Evolutionary conservation across 257 asterid species (phyloP).

Genomic region (Solanum arcanum): DNA sequence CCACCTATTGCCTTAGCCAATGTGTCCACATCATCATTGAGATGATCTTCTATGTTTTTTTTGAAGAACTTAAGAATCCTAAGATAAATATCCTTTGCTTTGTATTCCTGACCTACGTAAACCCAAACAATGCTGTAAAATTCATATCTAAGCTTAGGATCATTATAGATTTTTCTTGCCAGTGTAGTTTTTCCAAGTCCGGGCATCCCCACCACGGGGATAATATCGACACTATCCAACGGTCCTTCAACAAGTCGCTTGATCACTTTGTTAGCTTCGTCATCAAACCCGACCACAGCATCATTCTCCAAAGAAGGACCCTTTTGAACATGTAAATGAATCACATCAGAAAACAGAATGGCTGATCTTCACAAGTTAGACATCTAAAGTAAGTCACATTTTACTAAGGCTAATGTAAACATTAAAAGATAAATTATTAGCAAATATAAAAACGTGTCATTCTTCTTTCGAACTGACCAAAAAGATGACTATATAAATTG

Average conservation of each 20-base stretch:
- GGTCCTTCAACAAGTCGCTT: slow-evolving; percentile 4
- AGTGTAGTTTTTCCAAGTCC: slow-evolving; percentile 34
- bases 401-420: too few species aligned
- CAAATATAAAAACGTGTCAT: too few species aligned
- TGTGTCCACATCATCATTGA: background rate
- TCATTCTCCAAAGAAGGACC: background rate
- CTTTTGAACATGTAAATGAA: background rate
- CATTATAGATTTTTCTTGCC: slow-evolving; percentile 14
- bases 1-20: background rate
- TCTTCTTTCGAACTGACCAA: too few species aligned
- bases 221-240: background rate
- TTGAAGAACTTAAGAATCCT: slow-evolving; percentile 4
- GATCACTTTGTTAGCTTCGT: slow-evolving; percentile 9
- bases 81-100: slow-evolving; percentile 1
- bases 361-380: too few species aligned
- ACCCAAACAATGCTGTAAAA: slow-evolving; percentile 20
- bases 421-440: too few species aligned
- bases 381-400: too few species aligned
- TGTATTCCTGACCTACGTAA: slow-evolving; percentile 2
- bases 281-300: background rate
- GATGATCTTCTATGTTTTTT: background rate
- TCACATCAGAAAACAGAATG: background rate
- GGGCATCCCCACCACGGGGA: slow-evolving; percentile 25
- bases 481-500: too few species aligned
- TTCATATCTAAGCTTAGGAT: slow-evolving; percentile 1